Evolutionary conservation across 176 grass and related monocot genomes (phyloP).

Genomic region (Ensete glaucum): DNA sequence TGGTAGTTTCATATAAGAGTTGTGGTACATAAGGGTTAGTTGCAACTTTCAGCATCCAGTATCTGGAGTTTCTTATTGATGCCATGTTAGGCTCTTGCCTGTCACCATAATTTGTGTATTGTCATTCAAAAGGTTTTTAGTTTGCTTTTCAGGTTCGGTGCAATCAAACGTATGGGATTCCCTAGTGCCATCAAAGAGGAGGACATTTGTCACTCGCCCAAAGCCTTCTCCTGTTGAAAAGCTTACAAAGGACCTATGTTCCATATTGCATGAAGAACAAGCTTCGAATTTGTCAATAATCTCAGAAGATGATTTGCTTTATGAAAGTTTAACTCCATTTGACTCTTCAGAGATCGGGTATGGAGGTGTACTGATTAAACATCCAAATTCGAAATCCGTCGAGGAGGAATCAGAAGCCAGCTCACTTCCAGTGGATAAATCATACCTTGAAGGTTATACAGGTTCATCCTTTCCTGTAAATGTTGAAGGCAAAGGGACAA

Average conservation of each 20-base stretch:
- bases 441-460: constrained; percentile 41
- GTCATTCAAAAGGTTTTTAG: not conserved
- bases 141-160: constrained; percentile 28
- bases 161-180: constrained; percentile 38
- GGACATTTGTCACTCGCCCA: constrained; percentile 30
- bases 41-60: not conserved
- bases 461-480: constrained; percentile 34
- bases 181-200: constrained; percentile 33
- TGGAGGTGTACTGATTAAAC: constrained; percentile 30
- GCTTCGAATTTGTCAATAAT: constrained; percentile 19
- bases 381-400: constrained; percentile 21
- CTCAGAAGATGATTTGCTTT: constrained; percentile 33
- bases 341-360: constrained; percentile 31
- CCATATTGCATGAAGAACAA: constrained; percentile 33
- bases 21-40: not conserved
- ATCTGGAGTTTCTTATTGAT: not conserved
- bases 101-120: constrained; percentile 2
- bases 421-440: constrained; percentile 55
- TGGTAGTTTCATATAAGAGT: not conserved
- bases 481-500: constrained; percentile 34
- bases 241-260: constrained; percentile 36
- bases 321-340: constrained; percentile 20
- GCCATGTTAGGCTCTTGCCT: not conserved
- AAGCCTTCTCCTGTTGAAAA: constrained; percentile 37
- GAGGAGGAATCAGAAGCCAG: constrained; percentile 40